Evolutionary conservation across 1,284 basidiomycete species (phyloP), one percentile per base, ranked within the genome.

Genomic region (Nidula niveotomentosa): DNA sequence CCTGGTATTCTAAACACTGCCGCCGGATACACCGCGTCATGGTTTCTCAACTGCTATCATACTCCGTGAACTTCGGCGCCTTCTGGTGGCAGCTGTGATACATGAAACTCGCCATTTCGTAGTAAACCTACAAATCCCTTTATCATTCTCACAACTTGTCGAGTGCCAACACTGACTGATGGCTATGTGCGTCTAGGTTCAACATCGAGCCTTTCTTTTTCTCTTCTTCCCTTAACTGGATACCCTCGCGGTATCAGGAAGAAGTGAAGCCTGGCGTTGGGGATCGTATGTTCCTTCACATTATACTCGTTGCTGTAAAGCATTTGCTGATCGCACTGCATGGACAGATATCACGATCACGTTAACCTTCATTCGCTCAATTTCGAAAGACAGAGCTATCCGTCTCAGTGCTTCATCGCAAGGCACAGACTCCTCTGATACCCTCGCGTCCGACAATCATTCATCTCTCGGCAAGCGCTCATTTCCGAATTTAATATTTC

Each of bases 171-270:
- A 6, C 30, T 30, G 30, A 30, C 5, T 30, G 30, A 6, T 30
- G 30, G 30, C 30, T 30, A 30, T 30, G 30, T 18, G 3, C n/a
- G 13, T 18, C 17, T 13, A 75, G 72, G 60, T 76, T 69, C 53
- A 71, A 72, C 49, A 68, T 75, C 30, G 74, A 76, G 56, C 73
- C 73, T 1, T 76, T 75, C 64, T 76, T 76, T 58, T 76, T 73
- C 52, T 70, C 73, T 8, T 74, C 73, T 0, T 73, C 75, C 5
- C 50, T 75, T 3, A 70, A 69, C 52, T 74, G 71, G 70, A 76
- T 76, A 46, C 74, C 75, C 3, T 69, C 73, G 6, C 66, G 74
- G 56, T 77, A 71, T 53, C 67, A 73, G 52, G 74, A 74, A 50
- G 65, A 67, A 54, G 53, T 65, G 6, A 60, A 56, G 39, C 56